Conservation (phyloP, 139 green algal species). For the Raphidocelis subcapitata region DNA sequence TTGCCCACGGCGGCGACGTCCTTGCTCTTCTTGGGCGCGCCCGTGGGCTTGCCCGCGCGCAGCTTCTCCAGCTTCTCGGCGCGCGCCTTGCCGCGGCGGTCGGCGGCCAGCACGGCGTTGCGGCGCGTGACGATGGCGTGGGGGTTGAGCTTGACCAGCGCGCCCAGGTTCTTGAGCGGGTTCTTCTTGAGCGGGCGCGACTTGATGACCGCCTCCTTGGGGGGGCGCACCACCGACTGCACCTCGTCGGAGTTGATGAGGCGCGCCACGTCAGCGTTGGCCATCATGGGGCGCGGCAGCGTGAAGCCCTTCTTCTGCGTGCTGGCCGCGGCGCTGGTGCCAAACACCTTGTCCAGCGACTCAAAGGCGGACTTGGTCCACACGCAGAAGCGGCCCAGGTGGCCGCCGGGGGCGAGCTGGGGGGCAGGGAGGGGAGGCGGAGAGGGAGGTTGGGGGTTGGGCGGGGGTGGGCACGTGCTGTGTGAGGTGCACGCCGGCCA, state of each 20-base stretch:
- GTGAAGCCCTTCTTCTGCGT: constrained; percentile 95
- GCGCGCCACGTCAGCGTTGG: constrained; percentile 92
- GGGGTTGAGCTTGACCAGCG: constrained; percentile 97
- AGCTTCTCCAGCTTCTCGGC: constrained; percentile 67
- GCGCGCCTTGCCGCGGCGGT: constrained; percentile 33
- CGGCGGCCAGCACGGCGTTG: not conserved
- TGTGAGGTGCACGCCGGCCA: too few relatives aligned
- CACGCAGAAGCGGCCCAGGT: constrained; percentile 97
- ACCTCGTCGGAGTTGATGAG: constrained; percentile 98
- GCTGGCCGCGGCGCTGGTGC: constrained; percentile 64
- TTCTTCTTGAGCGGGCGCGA: constrained; percentile 93
- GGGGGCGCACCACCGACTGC: constrained; percentile 73
- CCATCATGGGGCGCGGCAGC: constrained; percentile 86
- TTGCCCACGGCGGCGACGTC: constrained; percentile 55
- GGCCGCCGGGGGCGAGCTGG: constrained; percentile 96
- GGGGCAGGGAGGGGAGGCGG: not conserved
- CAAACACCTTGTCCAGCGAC: constrained; percentile 91
- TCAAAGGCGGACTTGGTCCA: constrained; percentile 98
- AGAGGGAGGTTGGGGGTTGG: too few relatives aligned
- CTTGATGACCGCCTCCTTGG: constrained; percentile 45
- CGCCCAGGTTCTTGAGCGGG: constrained; percentile 95
- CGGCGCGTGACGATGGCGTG: constrained; percentile 59
- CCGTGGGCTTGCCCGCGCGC: constrained; percentile 14
- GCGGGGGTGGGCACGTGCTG: too few relatives aligned
- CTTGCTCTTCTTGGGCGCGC: constrained; percentile 21